These are phyloP conservation scores for Penicillium canariense DNA, from an alignment of 495 filamentous ascomycete species.

Conservation along the genomic window DNA sequence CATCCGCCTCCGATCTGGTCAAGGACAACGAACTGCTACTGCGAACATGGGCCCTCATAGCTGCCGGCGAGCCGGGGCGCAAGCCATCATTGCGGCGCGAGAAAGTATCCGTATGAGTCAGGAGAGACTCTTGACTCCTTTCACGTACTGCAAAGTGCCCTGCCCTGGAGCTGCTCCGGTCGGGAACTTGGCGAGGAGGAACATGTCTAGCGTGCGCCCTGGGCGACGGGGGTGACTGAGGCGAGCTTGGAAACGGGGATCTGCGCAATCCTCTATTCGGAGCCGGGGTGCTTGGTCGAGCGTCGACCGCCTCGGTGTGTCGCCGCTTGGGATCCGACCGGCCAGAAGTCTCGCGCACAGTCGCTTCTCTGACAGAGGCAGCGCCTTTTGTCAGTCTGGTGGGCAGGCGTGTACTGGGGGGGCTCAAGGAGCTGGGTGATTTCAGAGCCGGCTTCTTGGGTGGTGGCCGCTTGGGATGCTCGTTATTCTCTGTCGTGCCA, in stretches of 20 bases:
- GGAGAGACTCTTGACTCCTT: slow-evolving; percentile 52
- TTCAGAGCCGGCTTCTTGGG: slow-evolving; percentile 23
- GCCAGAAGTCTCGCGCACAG: slow-evolving; percentile 14
- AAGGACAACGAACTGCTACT: slow-evolving; percentile 49
- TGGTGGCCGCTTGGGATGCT: slow-evolving; percentile 21
- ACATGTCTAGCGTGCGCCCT: slow-evolving; percentile 21
- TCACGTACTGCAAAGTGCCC: slow-evolving; percentile 54
- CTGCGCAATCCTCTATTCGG: slow-evolving; percentile 43
- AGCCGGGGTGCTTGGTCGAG: slow-evolving; percentile 22
- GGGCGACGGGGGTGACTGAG: slow-evolving; percentile 24
- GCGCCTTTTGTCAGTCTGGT: slow-evolving; percentile 21
- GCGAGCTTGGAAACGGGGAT: slow-evolving; percentile 32
- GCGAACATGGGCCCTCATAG: slow-evolving; percentile 44
- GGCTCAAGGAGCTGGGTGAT: slow-evolving; percentile 5
- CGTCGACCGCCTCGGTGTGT: slow-evolving; percentile 10
- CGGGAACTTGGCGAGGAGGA: slow-evolving; percentile 23
- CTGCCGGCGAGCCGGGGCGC: slow-evolving; percentile 49
- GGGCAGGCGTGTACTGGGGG: slow-evolving; percentile 9
- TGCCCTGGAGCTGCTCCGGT: slow-evolving; percentile 31
- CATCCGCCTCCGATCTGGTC: slow-evolving; percentile 48
- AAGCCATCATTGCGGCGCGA: slow-evolving; percentile 49
- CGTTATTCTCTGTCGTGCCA: slow-evolving; percentile 23
- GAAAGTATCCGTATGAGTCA: slow-evolving; percentile 60
- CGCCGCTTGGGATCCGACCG: slow-evolving; percentile 12
- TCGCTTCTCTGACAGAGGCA: slow-evolving; percentile 22